Evolutionary conservation across 345 rosid species (phyloP), one percentile per base, ranked within the genome.

Genomic region (Murraya paniculata): DNA sequence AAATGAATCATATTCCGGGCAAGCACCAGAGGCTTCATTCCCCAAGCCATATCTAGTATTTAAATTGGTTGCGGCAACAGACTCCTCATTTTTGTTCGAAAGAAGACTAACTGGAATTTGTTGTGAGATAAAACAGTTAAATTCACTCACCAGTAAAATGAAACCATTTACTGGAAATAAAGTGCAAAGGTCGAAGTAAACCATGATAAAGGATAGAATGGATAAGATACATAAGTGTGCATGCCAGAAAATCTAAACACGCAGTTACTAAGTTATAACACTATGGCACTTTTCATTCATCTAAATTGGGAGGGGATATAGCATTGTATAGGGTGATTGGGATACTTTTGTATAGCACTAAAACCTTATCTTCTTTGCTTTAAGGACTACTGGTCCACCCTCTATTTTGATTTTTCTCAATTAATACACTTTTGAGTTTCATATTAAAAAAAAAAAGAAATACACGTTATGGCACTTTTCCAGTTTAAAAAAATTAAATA

Each of bases 1-100:
- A 64, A 66, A 78, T 19, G 68, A 58, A 76, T 86, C 84, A 86
- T 74, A 31, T 41, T 41, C 82, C 57, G 81, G 64, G 68, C 84
- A 81, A 78, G 53, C 85, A 64, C 74, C 75, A 22, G 83, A 77
- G 11, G 48, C 31, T 72, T 83, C 80, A 68, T 79, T 67, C 80
- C 9, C 74, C 31, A 65, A 58, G 71, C 71, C 55, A 78, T 72
- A 74, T 61, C 77, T 79, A 64, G 77, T 76, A 76, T 78, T 82
- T 72, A 79, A 58, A 71, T 83, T 73, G 50, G 84, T 81, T 66
- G 80, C 78, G 5, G 70, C 78, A 64, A 79, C 78, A 79, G 81
- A 57, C 79, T 84, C 84, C 55, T 33, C 73, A 58, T 75, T 81
- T 82, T 89, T 86, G 89, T 82, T 89, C 27, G 80, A 83, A 78